phyloP scores from a whole-genome alignment of 179 eudicot species.

The Silene noctiflora region DNA sequence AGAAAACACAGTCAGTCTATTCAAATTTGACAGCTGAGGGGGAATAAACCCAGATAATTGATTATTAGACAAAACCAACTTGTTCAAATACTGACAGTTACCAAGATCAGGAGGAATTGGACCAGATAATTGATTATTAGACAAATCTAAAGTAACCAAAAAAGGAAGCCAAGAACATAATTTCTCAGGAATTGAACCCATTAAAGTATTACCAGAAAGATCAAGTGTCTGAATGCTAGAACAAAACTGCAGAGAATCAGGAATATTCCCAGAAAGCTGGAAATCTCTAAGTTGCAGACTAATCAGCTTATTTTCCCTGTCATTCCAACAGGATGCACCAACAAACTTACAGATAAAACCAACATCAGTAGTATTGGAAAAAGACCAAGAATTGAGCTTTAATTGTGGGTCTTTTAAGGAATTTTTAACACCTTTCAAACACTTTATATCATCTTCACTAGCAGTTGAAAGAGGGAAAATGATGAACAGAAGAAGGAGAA shows the following conservation, averaged over 20 bases:
- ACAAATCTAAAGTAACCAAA: conserved; percentile 62
- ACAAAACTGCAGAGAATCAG: conserved; percentile 47
- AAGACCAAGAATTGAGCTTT: conserved; percentile 48
- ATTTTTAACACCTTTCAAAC: conserved; percentile 47
- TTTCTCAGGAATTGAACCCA: conserved; percentile 54
- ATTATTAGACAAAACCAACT: conserved; percentile 44
- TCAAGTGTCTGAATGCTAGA: conserved; percentile 51
- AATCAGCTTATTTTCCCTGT: conserved; percentile 61
- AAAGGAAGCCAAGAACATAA: conserved; percentile 76
- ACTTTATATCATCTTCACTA: conserved; percentile 59
- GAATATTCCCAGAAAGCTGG: conserved; percentile 49
- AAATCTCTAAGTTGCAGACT: conserved; percentile 44
- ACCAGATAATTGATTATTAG: conserved; percentile 55
- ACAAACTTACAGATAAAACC: conserved; percentile 58
- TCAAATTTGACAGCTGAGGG: conserved; percentile 46
- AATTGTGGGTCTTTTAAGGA: conserved; percentile 42
- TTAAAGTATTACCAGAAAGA: conserved; percentile 62
- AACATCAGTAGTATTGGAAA: conserved; percentile 42
- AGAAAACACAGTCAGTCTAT: conserved; percentile 46
- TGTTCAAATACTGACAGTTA: conserved; percentile 59
- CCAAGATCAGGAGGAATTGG: conserved; percentile 54
- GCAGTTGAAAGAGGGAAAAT: background rate
- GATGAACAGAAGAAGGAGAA: background rate
- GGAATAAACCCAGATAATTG: conserved; percentile 62
- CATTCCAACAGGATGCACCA: conserved; percentile 81